phyloP scores from a whole-genome alignment of 2,329 filamentous ascomycete species.

The Teratosphaeria zuluensis region DNA sequence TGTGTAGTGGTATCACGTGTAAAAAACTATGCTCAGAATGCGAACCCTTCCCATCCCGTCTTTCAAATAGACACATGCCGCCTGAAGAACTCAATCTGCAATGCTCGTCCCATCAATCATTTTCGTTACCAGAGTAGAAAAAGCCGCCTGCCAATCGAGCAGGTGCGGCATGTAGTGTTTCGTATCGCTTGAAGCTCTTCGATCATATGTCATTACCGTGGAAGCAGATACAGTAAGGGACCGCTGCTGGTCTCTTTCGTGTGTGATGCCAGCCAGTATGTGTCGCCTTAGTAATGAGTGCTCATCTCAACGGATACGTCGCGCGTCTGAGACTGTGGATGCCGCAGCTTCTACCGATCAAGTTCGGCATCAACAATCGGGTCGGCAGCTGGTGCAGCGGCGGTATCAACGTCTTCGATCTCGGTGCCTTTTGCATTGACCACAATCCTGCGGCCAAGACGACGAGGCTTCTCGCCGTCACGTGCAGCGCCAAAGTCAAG shows the following conservation, averaged over 20 bases:
- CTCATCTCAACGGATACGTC: neutral
- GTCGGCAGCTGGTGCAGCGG: neutral
- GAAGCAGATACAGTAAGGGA: too few relatives aligned
- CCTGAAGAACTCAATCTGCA: neutral
- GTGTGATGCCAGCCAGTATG: too few relatives aligned
- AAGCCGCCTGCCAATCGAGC: neutral
- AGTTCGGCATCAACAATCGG: conserved; percentile 5
- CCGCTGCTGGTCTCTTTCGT: too few relatives aligned
- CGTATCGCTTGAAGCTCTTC: neutral
- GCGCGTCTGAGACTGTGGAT: neutral
- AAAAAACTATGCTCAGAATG: neutral
- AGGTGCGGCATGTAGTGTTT: neutral
- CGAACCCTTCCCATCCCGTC: neutral
- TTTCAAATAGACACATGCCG: neutral
- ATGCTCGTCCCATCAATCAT: neutral
- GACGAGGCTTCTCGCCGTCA: conserved; percentile 68
- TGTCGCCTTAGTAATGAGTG: too few relatives aligned
- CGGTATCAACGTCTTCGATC: conserved; percentile 23
- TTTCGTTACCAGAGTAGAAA: neutral
- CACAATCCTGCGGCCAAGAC: conserved; percentile 67
- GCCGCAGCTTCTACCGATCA: neutral
- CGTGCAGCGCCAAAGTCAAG: conserved; percentile 92
- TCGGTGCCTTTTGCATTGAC: conserved; percentile 32
- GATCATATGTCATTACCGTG: neutral
- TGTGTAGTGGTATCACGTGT: neutral